Conservation (phyloP, 164 flowering plant genomes). For the Stephania cephalantha region DNA sequence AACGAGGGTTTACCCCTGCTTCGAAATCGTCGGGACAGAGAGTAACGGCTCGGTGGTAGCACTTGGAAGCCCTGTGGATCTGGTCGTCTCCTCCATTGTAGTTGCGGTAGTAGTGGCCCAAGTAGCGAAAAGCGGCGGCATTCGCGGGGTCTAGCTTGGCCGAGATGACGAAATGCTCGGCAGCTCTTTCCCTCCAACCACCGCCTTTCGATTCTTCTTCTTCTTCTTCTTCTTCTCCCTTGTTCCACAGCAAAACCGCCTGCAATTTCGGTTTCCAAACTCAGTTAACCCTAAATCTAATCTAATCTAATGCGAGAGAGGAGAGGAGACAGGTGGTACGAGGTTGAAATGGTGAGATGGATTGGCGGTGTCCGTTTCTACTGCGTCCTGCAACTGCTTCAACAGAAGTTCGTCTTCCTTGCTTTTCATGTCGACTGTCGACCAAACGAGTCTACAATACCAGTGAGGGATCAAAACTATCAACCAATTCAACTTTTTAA, state of each 20-base stretch:
- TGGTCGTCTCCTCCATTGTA: constrained; percentile 30
- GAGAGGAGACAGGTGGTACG: constrained; percentile 19
- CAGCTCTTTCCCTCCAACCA: constrained; percentile 48
- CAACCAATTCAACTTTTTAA: no score
- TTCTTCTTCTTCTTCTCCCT: constrained; percentile 18
- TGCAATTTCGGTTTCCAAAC: constrained; percentile 12
- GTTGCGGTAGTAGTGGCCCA: constrained; percentile 66
- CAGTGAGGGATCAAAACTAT: no score
- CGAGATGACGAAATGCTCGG: constrained; percentile 63
- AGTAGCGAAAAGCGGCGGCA: constrained; percentile 54
- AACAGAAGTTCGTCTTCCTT: constrained; percentile 15
- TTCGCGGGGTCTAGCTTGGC: constrained; percentile 73
- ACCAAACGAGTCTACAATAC: no score
- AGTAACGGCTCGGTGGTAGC: constrained; percentile 80
- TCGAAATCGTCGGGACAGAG: constrained; percentile 64
- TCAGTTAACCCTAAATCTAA: neutral
- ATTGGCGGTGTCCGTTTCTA: constrained; percentile 45
- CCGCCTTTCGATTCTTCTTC: constrained; percentile 18
- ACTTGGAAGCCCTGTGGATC: constrained; percentile 65
- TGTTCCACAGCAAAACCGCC: constrained; percentile 67
- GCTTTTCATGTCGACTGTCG: no score
- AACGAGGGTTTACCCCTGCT: constrained; percentile 39
- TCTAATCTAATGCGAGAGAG: neutral
- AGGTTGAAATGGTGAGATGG: constrained; percentile 49
- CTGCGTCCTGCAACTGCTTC: constrained; percentile 28